phyloP scores from a whole-genome alignment of 768 basidiomycete genomes.

The Suillus discolor region DNA sequence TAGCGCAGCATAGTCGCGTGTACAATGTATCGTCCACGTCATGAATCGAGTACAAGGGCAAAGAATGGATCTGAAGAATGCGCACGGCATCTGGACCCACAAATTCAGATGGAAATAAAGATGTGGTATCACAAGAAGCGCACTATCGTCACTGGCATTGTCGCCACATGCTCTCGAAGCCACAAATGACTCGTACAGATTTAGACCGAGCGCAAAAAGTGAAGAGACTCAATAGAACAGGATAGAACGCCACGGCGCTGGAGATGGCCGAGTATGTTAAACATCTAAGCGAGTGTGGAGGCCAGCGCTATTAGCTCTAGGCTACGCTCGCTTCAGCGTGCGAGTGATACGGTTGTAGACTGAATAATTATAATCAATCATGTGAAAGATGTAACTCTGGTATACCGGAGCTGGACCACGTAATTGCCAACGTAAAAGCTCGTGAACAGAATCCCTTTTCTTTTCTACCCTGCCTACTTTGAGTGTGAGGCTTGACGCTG shows the following conservation, averaged over 20 bases:
- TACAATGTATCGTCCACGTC: background rate
- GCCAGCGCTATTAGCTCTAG: background rate
- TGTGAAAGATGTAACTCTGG: background rate
- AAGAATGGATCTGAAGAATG: background rate
- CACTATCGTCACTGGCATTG: background rate
- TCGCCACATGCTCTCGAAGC: background rate
- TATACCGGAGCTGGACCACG: no score
- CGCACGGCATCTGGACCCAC: no score
- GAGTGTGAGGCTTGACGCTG: background rate
- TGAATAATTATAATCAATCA: background rate
- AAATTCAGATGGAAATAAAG: background rate
- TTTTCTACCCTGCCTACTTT: background rate
- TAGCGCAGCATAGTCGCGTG: background rate
- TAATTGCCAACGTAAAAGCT: background rate
- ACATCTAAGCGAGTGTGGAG: background rate
- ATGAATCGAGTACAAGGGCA: background rate
- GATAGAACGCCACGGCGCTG: background rate
- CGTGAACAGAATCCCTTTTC: background rate
- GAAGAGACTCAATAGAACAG: background rate
- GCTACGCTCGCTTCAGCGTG: background rate
- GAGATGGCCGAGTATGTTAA: slow-evolving; percentile 6
- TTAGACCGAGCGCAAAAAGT: background rate
- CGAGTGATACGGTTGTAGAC: background rate
- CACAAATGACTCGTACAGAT: slow-evolving; percentile 1
- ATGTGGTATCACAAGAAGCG: background rate